Evolutionary conservation across 805 yeast genomes (phyloP), one percentile per base, ranked within the genome.

Genomic region (Yamadazyma akitaensis): DNA sequence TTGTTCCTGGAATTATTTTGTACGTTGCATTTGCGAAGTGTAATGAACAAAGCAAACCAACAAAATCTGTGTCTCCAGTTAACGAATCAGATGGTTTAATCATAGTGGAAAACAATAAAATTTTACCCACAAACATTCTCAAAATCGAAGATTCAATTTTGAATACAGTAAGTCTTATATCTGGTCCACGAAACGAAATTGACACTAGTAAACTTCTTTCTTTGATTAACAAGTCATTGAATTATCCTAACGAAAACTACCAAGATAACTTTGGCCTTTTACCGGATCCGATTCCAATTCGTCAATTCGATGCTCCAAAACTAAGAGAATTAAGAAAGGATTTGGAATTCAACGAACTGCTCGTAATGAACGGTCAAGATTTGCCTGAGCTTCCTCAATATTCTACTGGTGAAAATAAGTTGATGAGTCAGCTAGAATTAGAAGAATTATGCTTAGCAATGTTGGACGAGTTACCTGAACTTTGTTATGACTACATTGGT

Each of bases 401-500:
- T 5, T 16, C 39, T 10, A 47, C 44, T 13, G 51, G 43, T n/a
- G 41, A 49, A 7, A 50, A 49, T 32, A 56, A 50, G 39, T 38
- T 53, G 6, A 47, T 65, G 55, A 54, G 82, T 2, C 78, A 75
- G 48, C 61, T 74, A 11, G 96, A 88, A 52, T 75, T 89, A 38
- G 97, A 91, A 61, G 90, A 82, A 51, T 68, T 89, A 33, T 89
- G 95, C 6, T 61, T 89, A 44, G 85, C 89, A 4, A 88, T 92
- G 91, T 68, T 87, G 49, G 85, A 81, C 49, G 97, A 94, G 64
- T 75, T 94, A 48, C 96, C 97, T 1, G 96, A 88, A 59, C 73
- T 94, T 43, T 82, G 96, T 24, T 82, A 92, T 44, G 99, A 94
- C 66, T 94, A 94, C 60, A 72, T 94, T 45, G 99, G 99, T 17